These are phyloP conservation scores for Penicillium paradoxum DNA, from an alignment of 495 filamentous ascomycete species.

Conservation along the genomic window DNA sequence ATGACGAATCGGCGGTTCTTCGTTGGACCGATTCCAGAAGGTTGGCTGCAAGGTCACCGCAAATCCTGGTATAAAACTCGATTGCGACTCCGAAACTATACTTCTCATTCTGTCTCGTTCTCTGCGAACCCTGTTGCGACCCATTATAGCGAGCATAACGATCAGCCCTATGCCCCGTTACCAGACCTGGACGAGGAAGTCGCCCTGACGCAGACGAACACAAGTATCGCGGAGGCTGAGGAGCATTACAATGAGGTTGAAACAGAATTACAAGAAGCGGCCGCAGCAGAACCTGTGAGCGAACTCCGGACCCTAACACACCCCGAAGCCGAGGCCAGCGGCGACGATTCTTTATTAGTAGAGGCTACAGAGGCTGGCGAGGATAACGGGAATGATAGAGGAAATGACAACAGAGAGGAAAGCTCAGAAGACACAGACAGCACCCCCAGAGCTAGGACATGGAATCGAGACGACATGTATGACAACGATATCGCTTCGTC, in stretches of 20 bases:
- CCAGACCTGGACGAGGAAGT: conserved; percentile 18
- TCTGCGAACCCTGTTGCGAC: conserved; percentile 41
- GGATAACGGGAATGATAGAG: background rate
- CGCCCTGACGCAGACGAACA: conserved; percentile 19
- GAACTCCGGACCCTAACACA: conserved; percentile 21
- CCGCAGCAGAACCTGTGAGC: conserved; percentile 13
- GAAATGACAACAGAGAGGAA: background rate
- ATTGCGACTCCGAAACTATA: conserved; percentile 51
- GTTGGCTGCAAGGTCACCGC: conserved; percentile 62
- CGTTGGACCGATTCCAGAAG: conserved; percentile 64
- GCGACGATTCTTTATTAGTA: conserved; percentile 1
- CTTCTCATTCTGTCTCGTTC: conserved; percentile 53
- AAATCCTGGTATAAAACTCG: conserved; percentile 58
- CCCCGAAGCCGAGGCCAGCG: conserved; percentile 4
- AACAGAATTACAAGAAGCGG: conserved; percentile 11
- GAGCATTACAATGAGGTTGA: conserved; percentile 13
- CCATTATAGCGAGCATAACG: conserved; percentile 35
- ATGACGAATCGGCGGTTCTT: conserved; percentile 60
- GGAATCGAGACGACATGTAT: conserved; percentile 3
- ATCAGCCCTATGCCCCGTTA: conserved; percentile 36
- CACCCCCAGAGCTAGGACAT: conserved; percentile 5
- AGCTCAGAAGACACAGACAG: conserved; percentile 13
- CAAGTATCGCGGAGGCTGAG: conserved; percentile 6
- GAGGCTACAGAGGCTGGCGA: conserved; percentile 14
- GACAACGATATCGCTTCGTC: conserved; percentile 16